Evolutionary conservation across 1,139 yeast genomes (phyloP), one percentile per base, ranked within the genome.

Genomic region (Pichia sp.): DNA sequence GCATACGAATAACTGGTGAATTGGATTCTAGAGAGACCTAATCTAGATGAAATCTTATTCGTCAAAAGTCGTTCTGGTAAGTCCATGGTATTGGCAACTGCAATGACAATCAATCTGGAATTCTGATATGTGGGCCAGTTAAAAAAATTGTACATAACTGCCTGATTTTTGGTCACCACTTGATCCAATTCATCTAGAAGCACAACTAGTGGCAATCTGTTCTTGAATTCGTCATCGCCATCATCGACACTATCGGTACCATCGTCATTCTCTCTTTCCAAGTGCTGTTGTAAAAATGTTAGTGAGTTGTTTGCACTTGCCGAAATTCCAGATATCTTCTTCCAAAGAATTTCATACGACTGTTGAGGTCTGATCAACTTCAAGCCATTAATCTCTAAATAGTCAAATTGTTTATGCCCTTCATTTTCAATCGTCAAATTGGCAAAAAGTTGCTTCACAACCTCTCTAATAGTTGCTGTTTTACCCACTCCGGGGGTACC

Each of bases 401-500:
- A 88, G 34, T 77, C 74, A 55, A 91, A 88, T 12, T 66, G 65
- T 22, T 81, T 52, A 35, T 70, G 77, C 4, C 69, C 72, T 15
- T 64, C 63, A 12, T 55, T 53, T 6, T 64, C 63, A 9, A 69
- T 58, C 42, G 55, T 36, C 57, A 56, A 18, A 50, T 53, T 42
- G 63, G 42, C 41, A 3, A 54, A 67, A 37, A 91, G 61, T 49
- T 82, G 87, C 20, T 72, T 68, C 30, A 93, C 71, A 0, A 84
- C 97, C 50, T 87, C 95, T 40, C 94, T 64, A 3, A 91, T 79
- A 0, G 97, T 91, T 6, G 94, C 94, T 0, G 99, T 91, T 56
- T 91, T 91, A 12, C 99, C 99, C 5, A 94, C 88, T 10, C 99
- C 99, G 0, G 99, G 98, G 0, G 96, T 87, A 2, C 99, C 99